A percentile compares a stretch with the other conserved stretches of the same genome.
Evolutionary conservation across 2,329 filamentous ascomycete genomes (phyloP).

Genomic region (Chaetomium sp.): DNA sequence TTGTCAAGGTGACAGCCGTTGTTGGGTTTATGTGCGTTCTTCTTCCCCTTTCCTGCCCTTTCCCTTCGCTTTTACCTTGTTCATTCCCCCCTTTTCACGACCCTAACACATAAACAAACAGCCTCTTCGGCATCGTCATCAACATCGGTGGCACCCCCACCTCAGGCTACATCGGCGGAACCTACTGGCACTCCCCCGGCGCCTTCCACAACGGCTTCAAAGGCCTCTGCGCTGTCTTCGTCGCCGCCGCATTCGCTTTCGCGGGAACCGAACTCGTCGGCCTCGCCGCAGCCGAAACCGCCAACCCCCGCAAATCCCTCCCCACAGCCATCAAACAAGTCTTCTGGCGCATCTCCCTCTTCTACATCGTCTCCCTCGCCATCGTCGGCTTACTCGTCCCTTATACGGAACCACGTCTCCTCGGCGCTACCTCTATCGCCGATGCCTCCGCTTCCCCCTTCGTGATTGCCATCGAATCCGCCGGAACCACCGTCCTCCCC

Average conservation of each 20-base stretch:
- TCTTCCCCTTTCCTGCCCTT: not conserved
- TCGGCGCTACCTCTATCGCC: conserved; percentile 41
- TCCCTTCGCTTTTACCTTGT: too few species aligned
- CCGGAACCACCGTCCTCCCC: conserved; percentile 45
- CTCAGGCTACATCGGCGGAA: conserved; percentile 44
- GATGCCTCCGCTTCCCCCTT: conserved; percentile 47
- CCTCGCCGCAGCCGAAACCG: conserved; percentile 64
- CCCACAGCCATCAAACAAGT: conserved; percentile 81
- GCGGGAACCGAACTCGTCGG: conserved; percentile 70
- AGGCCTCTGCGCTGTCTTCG: conserved; percentile 65
- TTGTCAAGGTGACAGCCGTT: conserved; percentile 49
- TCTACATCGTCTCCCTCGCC: conserved; percentile 48
- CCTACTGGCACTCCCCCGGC: conserved; percentile 44
- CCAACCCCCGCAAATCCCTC: conserved; percentile 64
- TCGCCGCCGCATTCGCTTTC: conserved; percentile 68
- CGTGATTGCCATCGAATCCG: conserved; percentile 50
- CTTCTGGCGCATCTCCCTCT: conserved; percentile 52
- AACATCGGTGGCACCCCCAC: conserved; percentile 50
- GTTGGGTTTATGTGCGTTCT: conserved; percentile 25
- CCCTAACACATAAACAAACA: too few species aligned
- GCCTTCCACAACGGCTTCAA: conserved; percentile 68
- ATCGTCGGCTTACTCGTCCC: conserved; percentile 46
- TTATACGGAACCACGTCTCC: conserved; percentile 40
- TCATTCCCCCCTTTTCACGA: too few species aligned
- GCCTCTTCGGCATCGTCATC: conserved; percentile 25